Base-by-base conservation (phyloP, 2,329 filamentous ascomycete genomes). In the Colletotrichum echinochloae region DNA sequence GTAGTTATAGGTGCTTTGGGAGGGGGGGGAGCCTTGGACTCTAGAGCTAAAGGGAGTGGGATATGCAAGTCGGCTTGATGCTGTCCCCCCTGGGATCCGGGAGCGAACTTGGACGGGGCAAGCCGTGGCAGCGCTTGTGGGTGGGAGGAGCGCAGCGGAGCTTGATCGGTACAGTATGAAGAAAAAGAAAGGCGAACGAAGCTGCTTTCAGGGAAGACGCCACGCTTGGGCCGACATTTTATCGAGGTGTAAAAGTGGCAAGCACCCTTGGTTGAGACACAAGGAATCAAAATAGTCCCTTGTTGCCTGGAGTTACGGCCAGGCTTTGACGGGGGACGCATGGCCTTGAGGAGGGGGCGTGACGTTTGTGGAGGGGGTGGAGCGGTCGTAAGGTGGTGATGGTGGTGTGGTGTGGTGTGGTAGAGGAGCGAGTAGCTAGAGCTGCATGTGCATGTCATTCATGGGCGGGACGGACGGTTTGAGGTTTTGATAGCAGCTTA, bases 241-340 rank as follows among this genome's bases (percentile, higher is more conserved):
- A 65, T 69, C 69, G 49, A 65, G 60, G 46, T 37, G 60, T 51
- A 18, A 65, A 57, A 65, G 69, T 71, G 69, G 69, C 69, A 65
- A 71, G 44, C n/a, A 44, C 46, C 44, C 69, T 66, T 60, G 68
- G 51, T 71, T 68, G 60, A 70, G 65, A 69, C 68, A 71, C 65
- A 71, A 71, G 69, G 69, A 71, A 60, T 71, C 69, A 70, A 71
- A 65, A 71, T 71, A 71, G 65, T 60, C 49, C 69, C 69, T 71
- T 71, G 69, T 71, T 71, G 69, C 69, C 69, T 71, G 69, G 69
- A 71, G 69, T 60, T 65, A 71, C 69, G 52, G 33, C 52, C 66
- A 70, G 69, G 69, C 66, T 69, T 71, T 71, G 69, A 71, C 66
- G 35, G 51, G 51, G 35, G 69, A 65, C 44, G 30, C 52, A 55